Evolutionary conservation across 306 rosid species (phyloP).

Genomic region (Cucurbita maxima): DNA sequence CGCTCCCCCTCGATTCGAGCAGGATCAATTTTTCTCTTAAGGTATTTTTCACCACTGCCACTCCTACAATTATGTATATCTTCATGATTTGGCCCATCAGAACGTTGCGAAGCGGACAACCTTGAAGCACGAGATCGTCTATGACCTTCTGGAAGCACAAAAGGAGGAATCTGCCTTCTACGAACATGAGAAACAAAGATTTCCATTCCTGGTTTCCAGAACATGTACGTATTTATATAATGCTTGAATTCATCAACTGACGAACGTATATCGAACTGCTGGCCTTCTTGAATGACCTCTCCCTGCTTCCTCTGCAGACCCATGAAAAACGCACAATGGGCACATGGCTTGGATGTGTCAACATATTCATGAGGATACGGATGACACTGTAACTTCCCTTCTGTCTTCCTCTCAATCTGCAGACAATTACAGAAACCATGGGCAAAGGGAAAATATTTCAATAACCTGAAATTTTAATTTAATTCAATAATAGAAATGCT

Average conservation of each 20-base stretch:
- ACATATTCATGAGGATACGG: slow-evolving; percentile 78
- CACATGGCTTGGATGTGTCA: slow-evolving; percentile 56
- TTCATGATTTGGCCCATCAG: slow-evolving; percentile 35
- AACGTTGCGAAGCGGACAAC: slow-evolving; percentile 24
- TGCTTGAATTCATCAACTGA: slow-evolving; percentile 88
- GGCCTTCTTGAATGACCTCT: slow-evolving; percentile 80
- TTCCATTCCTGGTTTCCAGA: slow-evolving; percentile 96
- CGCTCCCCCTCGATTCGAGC: slow-evolving; percentile 12
- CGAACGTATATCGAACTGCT: slow-evolving; percentile 90
- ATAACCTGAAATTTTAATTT: slow-evolving; percentile 11
- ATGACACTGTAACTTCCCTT: slow-evolving; percentile 92
- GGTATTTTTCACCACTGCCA: slow-evolving; percentile 33
- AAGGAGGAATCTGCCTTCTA: slow-evolving; percentile 78
- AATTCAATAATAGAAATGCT: neutral
- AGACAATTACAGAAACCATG: neutral
- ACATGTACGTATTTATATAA: slow-evolving; percentile 49
- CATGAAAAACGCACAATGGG: slow-evolving; percentile 92
- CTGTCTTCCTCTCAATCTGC: slow-evolving; percentile 92
- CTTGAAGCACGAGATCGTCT: slow-evolving; percentile 46
- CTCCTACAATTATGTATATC: slow-evolving; percentile 23
- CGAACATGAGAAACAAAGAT: slow-evolving; percentile 87
- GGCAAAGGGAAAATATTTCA: slow-evolving; percentile 15
- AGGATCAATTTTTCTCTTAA: slow-evolving; percentile 54
- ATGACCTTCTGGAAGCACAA: slow-evolving; percentile 81
- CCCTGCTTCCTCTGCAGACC: slow-evolving; percentile 98